These are phyloP conservation scores for Ophiosphaerella herpotricha DNA, from an alignment of 2,329 filamentous ascomycete species.

Conservation along the genomic window DNA sequence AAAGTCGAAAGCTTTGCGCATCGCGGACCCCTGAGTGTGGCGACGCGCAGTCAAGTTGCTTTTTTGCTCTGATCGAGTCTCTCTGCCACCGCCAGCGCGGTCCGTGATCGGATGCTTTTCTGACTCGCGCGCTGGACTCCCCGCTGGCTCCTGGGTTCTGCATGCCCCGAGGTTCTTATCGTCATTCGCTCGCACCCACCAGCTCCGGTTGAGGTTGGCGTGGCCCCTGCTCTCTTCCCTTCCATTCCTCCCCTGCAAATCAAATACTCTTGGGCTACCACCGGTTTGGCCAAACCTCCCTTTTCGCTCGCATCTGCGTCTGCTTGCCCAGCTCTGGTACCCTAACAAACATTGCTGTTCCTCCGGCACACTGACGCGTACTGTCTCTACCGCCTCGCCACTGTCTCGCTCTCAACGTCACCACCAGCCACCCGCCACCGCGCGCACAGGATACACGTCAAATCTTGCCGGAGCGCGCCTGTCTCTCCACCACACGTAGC, in stretches of 20 bases:
- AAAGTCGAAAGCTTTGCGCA: slow-evolving; percentile 3
- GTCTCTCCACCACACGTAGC: slow-evolving; percentile 16
- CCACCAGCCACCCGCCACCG: no score
- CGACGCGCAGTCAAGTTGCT: not conserved
- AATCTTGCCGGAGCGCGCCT: not conserved
- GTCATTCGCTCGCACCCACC: not conserved
- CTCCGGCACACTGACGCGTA: slow-evolving; percentile 3
- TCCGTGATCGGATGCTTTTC: no score
- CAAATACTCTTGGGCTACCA: not conserved
- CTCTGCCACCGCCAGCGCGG: no score
- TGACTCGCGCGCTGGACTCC: no score
- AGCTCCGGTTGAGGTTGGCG: not conserved
- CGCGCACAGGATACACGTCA: not conserved
- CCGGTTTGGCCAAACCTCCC: slow-evolving; percentile 4
- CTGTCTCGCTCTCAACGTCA: not conserved
- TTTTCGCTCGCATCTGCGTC: not conserved
- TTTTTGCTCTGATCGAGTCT: not conserved
- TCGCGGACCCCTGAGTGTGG: slow-evolving; percentile 3
- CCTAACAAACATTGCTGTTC: not conserved
- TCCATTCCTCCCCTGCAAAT: slow-evolving; percentile 1
- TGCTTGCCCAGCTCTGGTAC: not conserved
- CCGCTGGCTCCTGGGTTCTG: no score
- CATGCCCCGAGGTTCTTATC: no score
- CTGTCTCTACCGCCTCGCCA: slow-evolving; percentile 1
- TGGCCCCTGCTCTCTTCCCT: not conserved